These are phyloP conservation scores for Beauveria sp. DNA, from an alignment of 2,329 filamentous ascomycete species.

Conservation along the genomic window DNA sequence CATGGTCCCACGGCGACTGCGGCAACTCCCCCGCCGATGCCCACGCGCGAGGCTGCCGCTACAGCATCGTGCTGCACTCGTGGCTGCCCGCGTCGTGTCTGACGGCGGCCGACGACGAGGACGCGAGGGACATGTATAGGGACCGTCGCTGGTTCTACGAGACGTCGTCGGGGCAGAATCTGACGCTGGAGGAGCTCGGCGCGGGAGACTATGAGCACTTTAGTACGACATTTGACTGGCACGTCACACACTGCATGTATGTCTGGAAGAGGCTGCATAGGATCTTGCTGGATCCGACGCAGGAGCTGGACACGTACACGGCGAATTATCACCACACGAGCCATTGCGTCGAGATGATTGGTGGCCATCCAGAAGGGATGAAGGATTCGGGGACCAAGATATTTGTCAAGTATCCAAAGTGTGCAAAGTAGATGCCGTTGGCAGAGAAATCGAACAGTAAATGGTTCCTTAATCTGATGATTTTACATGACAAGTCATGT, in stretches of 20 bases:
- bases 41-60: constrained; percentile 11
- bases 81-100: constrained; percentile 18
- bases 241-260: constrained; percentile 17
- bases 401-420: constrained; percentile 17
- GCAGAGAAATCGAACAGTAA: not conserved
- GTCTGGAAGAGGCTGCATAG: constrained; percentile 18
- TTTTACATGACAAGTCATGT: too few species aligned
- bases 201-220: constrained; percentile 15
- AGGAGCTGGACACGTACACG: constrained; percentile 17
- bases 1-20: constrained; percentile 17
- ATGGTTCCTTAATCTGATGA: too few species aligned
- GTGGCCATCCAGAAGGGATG: constrained; percentile 10
- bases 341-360: constrained; percentile 18
- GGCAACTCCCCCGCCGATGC: constrained; percentile 16
- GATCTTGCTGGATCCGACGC: constrained; percentile 13
- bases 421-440: constrained; percentile 5
- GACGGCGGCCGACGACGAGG: constrained; percentile 15
- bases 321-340: constrained; percentile 17
- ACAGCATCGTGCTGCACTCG: constrained; percentile 17
- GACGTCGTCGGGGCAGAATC: constrained; percentile 10
- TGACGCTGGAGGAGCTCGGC: constrained; percentile 15
- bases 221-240: constrained; percentile 17
- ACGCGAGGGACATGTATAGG: constrained; percentile 18
- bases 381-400: constrained; percentile 16
- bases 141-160: constrained; percentile 14